Evolutionary conservation across 202 grass and related monocot species (phyloP), one percentile per base, ranked within the genome.

Genomic region (Setaria viridis): DNA sequence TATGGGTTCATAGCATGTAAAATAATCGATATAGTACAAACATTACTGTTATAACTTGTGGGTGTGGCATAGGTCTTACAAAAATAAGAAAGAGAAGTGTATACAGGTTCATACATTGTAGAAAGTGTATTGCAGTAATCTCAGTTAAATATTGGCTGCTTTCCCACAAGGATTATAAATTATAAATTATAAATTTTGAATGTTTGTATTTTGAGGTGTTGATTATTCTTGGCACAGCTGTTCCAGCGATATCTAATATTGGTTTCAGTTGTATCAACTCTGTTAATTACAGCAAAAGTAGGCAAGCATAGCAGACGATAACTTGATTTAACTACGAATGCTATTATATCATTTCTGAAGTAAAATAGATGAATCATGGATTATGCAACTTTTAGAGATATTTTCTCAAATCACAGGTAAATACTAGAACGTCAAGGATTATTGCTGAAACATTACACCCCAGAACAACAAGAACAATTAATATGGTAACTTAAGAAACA

Each of bases 251-350:
- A 73, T 55, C 20, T 51, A 56, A 46, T 43, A 2, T 11, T 30
- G 13, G 49, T 60, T 72, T 76, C 51, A 53, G 41, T 51, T 55
- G 29, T 72, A 50, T 32, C 72, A 74, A 55, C 30, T 74, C 72
- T 20, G 19, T 55, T 55, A 54, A 74, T 35, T 74, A 66, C 48
- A 87, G 34, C 51, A 83, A 78, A 72, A 14, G n/a, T 59, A 79
- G 6, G 55, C 9, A 33, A 21, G n/a, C 50, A 81, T 70, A 60
- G 33, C 41, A 75, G 3, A 67, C 60, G 6, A 35, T 7, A 54
- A 76, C 19, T 37, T 78, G 17, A 54, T 4, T 32, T 35, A n/a
- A 47, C 42, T 29, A 76, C 19, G 82, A 73, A 54, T 80, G 68
- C 30, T 54, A 25, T 54, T 30, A 53, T 33, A 57, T 2, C 13